These are phyloP conservation scores for Eremothecium cymbalariae DNA, from an alignment of 1,139 yeast genomes.

Conservation along the genomic window DNA sequence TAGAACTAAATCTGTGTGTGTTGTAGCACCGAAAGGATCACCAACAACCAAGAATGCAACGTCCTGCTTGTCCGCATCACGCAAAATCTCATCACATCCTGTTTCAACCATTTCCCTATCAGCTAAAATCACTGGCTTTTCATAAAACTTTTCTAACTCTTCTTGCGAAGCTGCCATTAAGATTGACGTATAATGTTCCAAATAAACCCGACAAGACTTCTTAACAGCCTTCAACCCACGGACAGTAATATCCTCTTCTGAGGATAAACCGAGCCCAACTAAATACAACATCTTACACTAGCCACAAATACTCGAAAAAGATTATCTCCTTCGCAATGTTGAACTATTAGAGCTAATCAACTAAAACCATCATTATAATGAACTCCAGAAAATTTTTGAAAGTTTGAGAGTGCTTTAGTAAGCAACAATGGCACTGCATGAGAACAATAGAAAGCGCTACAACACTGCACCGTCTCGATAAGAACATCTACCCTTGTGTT, in stretches of 20 bases:
- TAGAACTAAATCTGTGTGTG: slow-evolving; percentile 88
- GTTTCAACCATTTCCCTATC: slow-evolving; percentile 91
- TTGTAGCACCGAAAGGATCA: slow-evolving; percentile 96
- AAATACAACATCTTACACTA: slow-evolving; percentile 69
- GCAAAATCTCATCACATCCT: slow-evolving; percentile 75
- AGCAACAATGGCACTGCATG: too few relatives aligned
- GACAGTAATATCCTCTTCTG: slow-evolving; percentile 85
- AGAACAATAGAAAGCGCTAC: too few relatives aligned
- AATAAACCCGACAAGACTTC: slow-evolving; percentile 77
- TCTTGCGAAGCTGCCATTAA: slow-evolving; percentile 82
- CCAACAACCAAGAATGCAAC: slow-evolving; percentile 94
- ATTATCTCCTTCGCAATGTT: too few relatives aligned
- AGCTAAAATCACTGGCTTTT: slow-evolving; percentile 76
- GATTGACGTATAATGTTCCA: slow-evolving; percentile 93
- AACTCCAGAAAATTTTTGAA: too few relatives aligned
- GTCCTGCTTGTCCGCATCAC: slow-evolving; percentile 68
- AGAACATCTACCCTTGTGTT: too few relatives aligned
- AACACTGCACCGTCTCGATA: too few relatives aligned
- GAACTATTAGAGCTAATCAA: too few relatives aligned
- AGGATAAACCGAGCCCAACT: slow-evolving; percentile 85
- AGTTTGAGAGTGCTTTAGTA: too few relatives aligned
- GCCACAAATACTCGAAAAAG: too few relatives aligned
- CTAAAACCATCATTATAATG: too few relatives aligned
- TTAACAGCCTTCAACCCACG: slow-evolving; percentile 83
- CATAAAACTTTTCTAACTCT: slow-evolving; percentile 68